Percentiles rank a stretch among this genome's conserved stretches.
Evolutionary conservation across 169 alveolate species (phyloP).

Genomic region (Cyclospora cayetanensis): DNA sequence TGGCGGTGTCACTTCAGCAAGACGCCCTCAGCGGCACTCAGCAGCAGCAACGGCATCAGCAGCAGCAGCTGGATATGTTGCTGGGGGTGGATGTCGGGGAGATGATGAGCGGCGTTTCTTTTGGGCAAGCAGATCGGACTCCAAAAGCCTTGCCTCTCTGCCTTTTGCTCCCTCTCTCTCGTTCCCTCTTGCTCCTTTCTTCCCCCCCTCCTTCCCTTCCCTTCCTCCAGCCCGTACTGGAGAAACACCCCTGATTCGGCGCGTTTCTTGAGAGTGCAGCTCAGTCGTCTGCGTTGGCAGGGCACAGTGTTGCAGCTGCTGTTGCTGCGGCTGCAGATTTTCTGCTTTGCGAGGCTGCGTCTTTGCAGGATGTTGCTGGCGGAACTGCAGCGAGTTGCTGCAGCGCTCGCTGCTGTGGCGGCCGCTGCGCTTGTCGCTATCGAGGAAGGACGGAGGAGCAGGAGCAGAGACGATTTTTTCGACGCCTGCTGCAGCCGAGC

Average conservation of each 20-base stretch:
- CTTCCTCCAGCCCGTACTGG: too few species aligned
- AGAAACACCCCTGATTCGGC: too few species aligned
- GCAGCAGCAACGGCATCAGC: slow-evolving; percentile 28
- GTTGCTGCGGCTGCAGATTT: background rate
- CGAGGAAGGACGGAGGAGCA: background rate
- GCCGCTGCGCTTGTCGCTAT: background rate
- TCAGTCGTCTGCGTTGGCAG: too few species aligned
- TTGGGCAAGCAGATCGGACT: slow-evolving; percentile 8
- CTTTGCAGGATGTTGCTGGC: background rate
- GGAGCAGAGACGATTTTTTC: background rate
- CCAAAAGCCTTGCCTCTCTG: background rate
- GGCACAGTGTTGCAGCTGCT: too few species aligned
- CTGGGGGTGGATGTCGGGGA: background rate
- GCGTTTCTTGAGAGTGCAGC: too few species aligned
- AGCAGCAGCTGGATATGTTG: slow-evolving; percentile 22
- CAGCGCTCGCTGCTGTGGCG: background rate
- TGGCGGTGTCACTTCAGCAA: slow-evolving; percentile 48
- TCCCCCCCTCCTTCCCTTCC: background rate
- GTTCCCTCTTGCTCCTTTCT: background rate
- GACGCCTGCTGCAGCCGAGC: slow-evolving; percentile 19
- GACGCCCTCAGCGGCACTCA: slow-evolving; percentile 41
- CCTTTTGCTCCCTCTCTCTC: background rate
- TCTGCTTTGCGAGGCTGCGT: background rate
- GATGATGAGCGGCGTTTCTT: background rate
- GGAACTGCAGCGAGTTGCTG: slow-evolving; percentile 4